A percentile compares a stretch with the other conserved stretches of the same genome.
Conservation (phyloP, 208 protist genomes). For the Leishmania martiniquensis region DNA sequence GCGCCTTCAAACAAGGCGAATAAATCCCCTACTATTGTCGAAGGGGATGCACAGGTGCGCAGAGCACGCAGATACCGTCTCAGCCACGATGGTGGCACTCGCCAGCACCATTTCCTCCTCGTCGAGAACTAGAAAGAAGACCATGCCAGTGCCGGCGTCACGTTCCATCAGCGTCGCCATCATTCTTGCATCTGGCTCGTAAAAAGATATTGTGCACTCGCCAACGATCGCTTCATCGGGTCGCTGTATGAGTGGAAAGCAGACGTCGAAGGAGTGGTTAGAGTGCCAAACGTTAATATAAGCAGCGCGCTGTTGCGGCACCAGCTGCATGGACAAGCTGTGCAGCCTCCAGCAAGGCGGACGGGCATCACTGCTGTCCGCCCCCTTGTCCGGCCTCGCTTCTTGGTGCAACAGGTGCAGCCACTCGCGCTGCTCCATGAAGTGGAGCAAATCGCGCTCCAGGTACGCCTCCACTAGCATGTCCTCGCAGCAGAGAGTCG, state of each 20-base stretch:
- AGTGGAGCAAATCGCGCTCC: slow-evolving; percentile 30
- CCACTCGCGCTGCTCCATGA: slow-evolving; percentile 30
- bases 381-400: not conserved
- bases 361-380: not conserved
- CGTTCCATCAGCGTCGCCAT: slow-evolving; percentile 17
- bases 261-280: slow-evolving; percentile 26
- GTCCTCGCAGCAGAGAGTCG: slow-evolving; percentile 23
- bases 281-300: slow-evolving; percentile 36
- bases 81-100: slow-evolving; percentile 21
- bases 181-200: slow-evolving; percentile 11
- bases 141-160: slow-evolving; percentile 9
- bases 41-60: slow-evolving; percentile 22
- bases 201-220: slow-evolving; percentile 29
- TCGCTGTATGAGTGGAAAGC: slow-evolving; percentile 18
- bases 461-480: slow-evolving; percentile 28
- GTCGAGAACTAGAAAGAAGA: slow-evolving; percentile 37
- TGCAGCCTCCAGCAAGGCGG: slow-evolving; percentile 18
- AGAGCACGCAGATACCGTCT: not conserved
- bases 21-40: slow-evolving; percentile 23
- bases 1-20: slow-evolving; percentile 17
- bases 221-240: slow-evolving; percentile 25
- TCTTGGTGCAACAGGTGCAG: slow-evolving; percentile 3
- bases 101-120: slow-evolving; percentile 30
- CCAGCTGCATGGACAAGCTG: slow-evolving; percentile 31
- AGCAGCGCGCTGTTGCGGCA: slow-evolving; percentile 26